A percentile compares a stretch with the other conserved stretches of the same genome.
phyloP scores from a whole-genome alignment of 75 land plant genomes.

The Chamaecyparis obtusa region DNA sequence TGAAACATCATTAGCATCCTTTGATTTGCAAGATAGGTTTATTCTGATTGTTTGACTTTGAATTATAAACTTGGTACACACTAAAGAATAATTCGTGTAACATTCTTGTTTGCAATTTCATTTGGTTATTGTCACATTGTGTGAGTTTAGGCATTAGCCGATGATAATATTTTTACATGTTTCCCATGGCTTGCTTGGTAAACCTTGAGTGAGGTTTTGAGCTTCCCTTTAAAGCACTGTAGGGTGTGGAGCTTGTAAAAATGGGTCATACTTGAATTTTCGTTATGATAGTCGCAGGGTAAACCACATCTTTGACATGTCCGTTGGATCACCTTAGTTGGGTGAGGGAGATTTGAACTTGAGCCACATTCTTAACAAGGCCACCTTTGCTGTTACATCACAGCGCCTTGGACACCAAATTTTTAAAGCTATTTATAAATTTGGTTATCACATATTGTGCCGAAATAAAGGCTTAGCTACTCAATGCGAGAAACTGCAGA shows the following conservation, averaged over 20 bases:
- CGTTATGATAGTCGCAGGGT: no score
- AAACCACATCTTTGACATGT: neutral
- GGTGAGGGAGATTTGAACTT: neutral
- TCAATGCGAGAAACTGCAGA: neutral
- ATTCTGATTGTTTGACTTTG: neutral
- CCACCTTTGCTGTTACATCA: neutral
- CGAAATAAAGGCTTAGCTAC: neutral
- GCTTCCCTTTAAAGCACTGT: neutral
- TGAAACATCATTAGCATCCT: neutral
- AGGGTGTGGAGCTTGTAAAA: neutral
- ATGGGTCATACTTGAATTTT: neutral
- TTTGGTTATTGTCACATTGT: neutral
- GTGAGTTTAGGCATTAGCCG: neutral
- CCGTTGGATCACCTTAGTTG: neutral
- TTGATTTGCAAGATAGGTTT: neutral
- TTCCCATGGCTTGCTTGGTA: neutral
- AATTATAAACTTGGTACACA: neutral
- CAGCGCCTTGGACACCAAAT: neutral
- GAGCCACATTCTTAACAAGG: neutral
- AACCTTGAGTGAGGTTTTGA: neutral
- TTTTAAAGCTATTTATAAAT: neutral
- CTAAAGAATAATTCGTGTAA: neutral
- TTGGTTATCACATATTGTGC: neutral
- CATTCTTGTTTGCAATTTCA: neutral
- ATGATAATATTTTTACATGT: neutral